phyloP scores from a whole-genome alignment of 164 flowering plant genomes.

The Kingdonia uniflora region DNA sequence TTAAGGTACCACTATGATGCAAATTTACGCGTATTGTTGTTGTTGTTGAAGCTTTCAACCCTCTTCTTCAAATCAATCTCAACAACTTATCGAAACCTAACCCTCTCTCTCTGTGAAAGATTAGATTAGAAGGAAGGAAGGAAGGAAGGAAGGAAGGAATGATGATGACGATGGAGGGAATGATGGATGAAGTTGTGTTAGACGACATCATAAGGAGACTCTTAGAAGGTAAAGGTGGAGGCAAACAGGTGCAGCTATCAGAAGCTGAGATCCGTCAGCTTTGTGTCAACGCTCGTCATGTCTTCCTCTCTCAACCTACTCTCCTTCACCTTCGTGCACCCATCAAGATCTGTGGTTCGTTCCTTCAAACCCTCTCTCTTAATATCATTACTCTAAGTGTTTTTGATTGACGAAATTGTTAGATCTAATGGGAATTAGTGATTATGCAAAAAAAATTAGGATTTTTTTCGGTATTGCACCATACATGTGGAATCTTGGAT shows the following conservation, averaged over 20 bases:
- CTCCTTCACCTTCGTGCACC: constrained; percentile 62
- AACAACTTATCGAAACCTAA: too few relatives aligned
- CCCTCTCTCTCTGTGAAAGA: too few relatives aligned
- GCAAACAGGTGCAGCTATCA: constrained; percentile 72
- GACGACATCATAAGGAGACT: constrained; percentile 74
- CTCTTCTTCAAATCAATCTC: too few relatives aligned
- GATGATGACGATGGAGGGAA: constrained; percentile 82
- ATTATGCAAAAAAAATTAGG: background rate
- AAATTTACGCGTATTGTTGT: too few relatives aligned
- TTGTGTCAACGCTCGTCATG: constrained; percentile 71
- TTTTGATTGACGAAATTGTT: background rate
- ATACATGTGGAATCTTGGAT: too few relatives aligned
- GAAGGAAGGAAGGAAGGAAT: too few relatives aligned
- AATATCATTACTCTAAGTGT: background rate
- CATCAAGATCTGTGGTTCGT: constrained; percentile 41
- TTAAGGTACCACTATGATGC: too few relatives aligned
- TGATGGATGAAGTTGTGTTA: constrained; percentile 62
- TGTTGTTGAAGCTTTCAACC: too few relatives aligned
- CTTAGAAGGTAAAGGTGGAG: constrained; percentile 69
- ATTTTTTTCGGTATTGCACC: background rate
- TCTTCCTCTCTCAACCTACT: constrained; percentile 64
- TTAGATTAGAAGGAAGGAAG: too few relatives aligned
- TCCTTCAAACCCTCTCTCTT: constrained; percentile 1
- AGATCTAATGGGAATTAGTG: too few relatives aligned
- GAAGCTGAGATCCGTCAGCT: constrained; percentile 83